Evolutionary conservation across 2,329 filamentous ascomycete genomes (phyloP), one percentile per base, ranked within the genome.

Genomic region (Trichothecium sympodiale): DNA sequence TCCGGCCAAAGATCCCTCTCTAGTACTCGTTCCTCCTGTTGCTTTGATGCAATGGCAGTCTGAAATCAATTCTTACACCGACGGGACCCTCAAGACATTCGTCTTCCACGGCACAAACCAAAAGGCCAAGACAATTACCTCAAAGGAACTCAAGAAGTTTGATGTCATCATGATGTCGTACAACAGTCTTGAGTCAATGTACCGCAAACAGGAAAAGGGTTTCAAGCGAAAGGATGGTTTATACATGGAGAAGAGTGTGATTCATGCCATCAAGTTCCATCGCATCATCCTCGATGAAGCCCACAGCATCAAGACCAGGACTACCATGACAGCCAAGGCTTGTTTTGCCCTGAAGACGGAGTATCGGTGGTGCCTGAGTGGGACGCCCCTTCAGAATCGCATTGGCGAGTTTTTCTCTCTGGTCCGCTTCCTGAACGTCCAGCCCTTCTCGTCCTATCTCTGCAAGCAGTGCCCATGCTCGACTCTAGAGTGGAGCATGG

Each of bases 131-230:
- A 73, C 71, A 18, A 75, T 94, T 50, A 79, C 73, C 0, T 62
- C 76, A 17, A 80, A 79, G 40, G 80, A 93, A 26, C 63, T 96
- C 35, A 82, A 80, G 57, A 76, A 80, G 46, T 93, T 80, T 59
- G 78, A 98, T 57, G 86, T 98, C 34, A 89, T 96, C 52, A 87
- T 96, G 74, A 94, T 96, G 62, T 96, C 89, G 12, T 98, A 93
- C 70, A 87, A 84, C 62, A 77, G 83, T 45, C 64, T 98, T 25
- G 91, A 96, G 57, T 94, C 88, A 1, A 79, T 94, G 50, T 85
- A 87, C 53, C 81, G 91, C 38, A 94, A 93, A 57, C 84, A 98
- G 56, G 80, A 82, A 49, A 94, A 91, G 53, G 91, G 91, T 1
- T 91, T 88, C 68, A 79, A 72, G 46, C 81, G 87, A 39, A 82